These are phyloP conservation scores for Bolboschoenus planiculmis DNA, from an alignment of 176 grass and related monocot species.

Conservation along the genomic window DNA sequence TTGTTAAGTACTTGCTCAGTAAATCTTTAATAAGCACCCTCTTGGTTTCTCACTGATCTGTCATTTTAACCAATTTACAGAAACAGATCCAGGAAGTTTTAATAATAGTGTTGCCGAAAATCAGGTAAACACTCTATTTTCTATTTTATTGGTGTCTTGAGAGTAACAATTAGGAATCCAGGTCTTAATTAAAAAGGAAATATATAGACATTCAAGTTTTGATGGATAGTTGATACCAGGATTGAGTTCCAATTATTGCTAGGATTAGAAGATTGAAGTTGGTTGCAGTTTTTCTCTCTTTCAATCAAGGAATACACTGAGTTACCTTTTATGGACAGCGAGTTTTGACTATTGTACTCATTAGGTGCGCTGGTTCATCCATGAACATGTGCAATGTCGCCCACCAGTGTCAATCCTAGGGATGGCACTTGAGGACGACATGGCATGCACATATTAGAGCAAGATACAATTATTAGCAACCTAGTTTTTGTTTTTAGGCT, in stretches of 20 bases:
- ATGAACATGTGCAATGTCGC: neutral
- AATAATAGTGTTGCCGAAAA: constrained; percentile 93
- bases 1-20: neutral
- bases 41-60: neutral
- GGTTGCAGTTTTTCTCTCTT: neutral
- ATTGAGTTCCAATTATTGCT: neutral
- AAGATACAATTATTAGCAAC: too few species aligned
- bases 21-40: neutral
- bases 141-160: neutral
- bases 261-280: neutral
- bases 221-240: neutral
- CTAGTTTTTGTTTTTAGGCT: neutral
- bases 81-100: constrained; percentile 78
- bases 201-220: neutral
- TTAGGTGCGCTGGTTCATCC: neutral
- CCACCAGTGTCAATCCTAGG: neutral
- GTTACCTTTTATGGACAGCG: neutral
- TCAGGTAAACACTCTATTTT: constrained; percentile 38
- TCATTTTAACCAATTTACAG: constrained; percentile 27
- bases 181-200: neutral
- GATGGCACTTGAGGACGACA: neutral
- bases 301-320: neutral
- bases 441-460: neutral
- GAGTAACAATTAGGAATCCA: neutral
- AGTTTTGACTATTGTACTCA: neutral